Evolutionary conservation across 2,329 filamentous ascomycete genomes (phyloP).

Genomic region (Calonectria ilicicola): DNA sequence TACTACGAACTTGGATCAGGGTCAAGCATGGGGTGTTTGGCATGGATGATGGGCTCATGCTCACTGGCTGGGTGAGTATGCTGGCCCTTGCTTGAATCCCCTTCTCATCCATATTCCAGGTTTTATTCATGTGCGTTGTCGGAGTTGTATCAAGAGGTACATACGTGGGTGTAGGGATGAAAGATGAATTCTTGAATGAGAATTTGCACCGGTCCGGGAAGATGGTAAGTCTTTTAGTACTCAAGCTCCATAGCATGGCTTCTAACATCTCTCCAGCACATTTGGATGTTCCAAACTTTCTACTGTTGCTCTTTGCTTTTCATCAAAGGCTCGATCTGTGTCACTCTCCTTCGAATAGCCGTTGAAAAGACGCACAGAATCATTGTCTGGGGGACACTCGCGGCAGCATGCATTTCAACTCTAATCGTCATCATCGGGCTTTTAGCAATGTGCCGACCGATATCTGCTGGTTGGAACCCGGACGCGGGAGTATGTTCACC

Average conservation of each 20-base stretch:
- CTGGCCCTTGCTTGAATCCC: too few species aligned
- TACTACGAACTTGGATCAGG: constrained; percentile 8
- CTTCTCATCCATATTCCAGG: background rate
- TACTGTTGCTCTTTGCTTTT: background rate
- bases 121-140: background rate
- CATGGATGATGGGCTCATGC: constrained; percentile 18
- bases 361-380: constrained; percentile 25
- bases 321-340: constrained; percentile 33
- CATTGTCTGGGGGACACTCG: constrained; percentile 22
- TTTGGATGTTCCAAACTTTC: background rate
- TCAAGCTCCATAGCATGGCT: background rate
- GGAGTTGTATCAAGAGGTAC: background rate
- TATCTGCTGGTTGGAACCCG: constrained; percentile 39
- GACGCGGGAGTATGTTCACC: constrained; percentile 27
- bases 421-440: constrained; percentile 37
- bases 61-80: constrained; percentile 13
- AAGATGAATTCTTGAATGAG: background rate
- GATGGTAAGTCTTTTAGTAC: background rate
- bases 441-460: constrained; percentile 39
- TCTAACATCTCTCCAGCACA: background rate
- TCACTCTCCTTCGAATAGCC: constrained; percentile 44
- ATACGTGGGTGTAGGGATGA: background rate
- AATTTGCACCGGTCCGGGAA: background rate
- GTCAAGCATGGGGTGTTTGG: background rate
- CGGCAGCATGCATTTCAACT: constrained; percentile 25